phyloP scores from a whole-genome alignment of 2,329 filamentous ascomycete genomes.

The Claviceps monticola region DNA sequence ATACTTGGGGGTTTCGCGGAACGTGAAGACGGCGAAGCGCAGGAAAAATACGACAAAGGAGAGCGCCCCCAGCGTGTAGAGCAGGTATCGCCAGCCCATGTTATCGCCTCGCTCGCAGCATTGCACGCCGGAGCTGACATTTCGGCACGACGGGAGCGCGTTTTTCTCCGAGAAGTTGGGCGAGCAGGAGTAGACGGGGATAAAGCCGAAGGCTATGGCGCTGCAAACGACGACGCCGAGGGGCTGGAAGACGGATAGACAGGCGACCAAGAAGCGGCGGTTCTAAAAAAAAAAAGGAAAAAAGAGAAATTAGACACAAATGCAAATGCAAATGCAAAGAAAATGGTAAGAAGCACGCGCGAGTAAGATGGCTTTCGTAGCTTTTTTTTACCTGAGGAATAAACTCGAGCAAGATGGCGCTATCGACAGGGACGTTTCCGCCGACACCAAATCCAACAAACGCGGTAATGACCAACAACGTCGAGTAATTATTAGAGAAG shows the following conservation, averaged over 20 bases:
- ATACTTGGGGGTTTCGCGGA: constrained; percentile 33
- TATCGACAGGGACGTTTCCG: constrained; percentile 42
- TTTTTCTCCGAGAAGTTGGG: constrained; percentile 32
- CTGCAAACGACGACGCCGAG: constrained; percentile 38
- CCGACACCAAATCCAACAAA: constrained; percentile 39
- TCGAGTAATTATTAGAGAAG: constrained; percentile 32
- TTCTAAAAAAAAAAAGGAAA: constrained; percentile 11
- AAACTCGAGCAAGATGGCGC: constrained; percentile 41
- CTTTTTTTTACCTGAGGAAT: constrained; percentile 22
- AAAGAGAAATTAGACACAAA: background rate
- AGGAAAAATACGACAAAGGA: constrained; percentile 29
- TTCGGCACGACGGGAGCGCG: constrained; percentile 9
- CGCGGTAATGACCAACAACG: constrained; percentile 38
- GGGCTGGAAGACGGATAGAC: constrained; percentile 41
- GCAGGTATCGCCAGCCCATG: constrained; percentile 37
- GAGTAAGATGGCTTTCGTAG: no score
- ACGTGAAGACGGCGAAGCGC: constrained; percentile 32
- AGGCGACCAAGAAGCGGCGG: constrained; percentile 35
- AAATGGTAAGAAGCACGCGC: no score
- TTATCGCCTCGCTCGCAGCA: constrained; percentile 20
- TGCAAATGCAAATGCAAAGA: no score
- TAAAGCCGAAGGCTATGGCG: constrained; percentile 38
- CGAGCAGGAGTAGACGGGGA: constrained; percentile 34
- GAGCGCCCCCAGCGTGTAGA: constrained; percentile 29
- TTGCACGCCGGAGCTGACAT: constrained; percentile 11